phyloP scores from a whole-genome alignment of 2,329 filamentous ascomycete genomes.

The Cladosporium halotolerans region DNA sequence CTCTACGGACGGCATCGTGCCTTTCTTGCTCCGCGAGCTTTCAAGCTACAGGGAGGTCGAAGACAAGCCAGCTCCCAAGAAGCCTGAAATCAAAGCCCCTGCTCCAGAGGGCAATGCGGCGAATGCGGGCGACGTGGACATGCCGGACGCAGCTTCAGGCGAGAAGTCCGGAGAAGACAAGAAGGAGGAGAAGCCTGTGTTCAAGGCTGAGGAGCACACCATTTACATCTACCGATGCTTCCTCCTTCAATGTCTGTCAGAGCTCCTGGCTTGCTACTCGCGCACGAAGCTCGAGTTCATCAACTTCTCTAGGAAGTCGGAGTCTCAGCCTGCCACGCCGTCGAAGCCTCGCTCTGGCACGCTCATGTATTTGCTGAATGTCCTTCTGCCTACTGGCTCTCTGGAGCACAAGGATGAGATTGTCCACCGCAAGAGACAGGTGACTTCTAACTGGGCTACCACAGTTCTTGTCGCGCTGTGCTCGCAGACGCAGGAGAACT shows the following conservation, averaged over 20 bases:
- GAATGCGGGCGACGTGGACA: slow-evolving; percentile 44
- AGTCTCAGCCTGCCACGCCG: slow-evolving; percentile 75
- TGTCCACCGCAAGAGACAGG: slow-evolving; percentile 72
- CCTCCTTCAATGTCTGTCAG: slow-evolving; percentile 82
- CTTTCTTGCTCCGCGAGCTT: slow-evolving; percentile 88
- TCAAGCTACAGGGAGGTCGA: slow-evolving; percentile 89
- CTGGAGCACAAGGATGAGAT: slow-evolving; percentile 69
- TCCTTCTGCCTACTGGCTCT: slow-evolving; percentile 61
- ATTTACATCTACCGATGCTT: slow-evolving; percentile 97
- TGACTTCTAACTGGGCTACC: slow-evolving; percentile 80
- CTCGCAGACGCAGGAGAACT: slow-evolving; percentile 76
- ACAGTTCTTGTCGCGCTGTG: slow-evolving; percentile 81
- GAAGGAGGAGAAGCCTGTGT: slow-evolving; percentile 64
- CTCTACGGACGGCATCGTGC: slow-evolving; percentile 88
- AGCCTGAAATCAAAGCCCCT: slow-evolving; percentile 38
- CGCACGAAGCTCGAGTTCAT: slow-evolving; percentile 97
- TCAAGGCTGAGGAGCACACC: slow-evolving; percentile 88
- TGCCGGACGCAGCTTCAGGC: slow-evolving; percentile 34
- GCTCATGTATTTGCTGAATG: slow-evolving; percentile 86
- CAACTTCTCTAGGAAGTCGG: slow-evolving; percentile 91
- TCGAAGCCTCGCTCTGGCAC: slow-evolving; percentile 91
- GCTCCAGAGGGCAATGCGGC: slow-evolving; percentile 28
- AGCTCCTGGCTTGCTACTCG: slow-evolving; percentile 87
- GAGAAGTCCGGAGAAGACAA: slow-evolving; percentile 39
- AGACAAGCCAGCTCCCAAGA: slow-evolving; percentile 60